Conservation (phyloP, 2,329 filamentous ascomycete genomes). For the Rutstroemia sp. region DNA sequence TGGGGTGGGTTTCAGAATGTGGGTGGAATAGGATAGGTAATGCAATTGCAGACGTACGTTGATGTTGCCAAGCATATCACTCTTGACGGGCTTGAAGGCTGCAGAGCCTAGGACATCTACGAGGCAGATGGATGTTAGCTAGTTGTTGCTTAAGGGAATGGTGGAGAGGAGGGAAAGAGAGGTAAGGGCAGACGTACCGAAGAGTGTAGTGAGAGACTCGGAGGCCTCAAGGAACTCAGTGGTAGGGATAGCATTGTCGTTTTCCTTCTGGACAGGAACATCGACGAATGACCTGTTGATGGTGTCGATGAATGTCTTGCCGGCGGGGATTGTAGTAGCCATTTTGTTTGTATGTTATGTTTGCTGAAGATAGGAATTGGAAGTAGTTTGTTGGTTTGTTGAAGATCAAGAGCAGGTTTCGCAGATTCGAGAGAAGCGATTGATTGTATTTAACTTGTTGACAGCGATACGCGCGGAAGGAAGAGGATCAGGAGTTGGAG, state of each 20-base stretch:
- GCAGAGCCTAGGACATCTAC: constrained; percentile 57
- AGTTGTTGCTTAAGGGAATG: not conserved
- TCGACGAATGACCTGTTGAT: constrained; percentile 78
- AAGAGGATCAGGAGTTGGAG: too few species aligned
- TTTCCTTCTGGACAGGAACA: constrained; percentile 66
- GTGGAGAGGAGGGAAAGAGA: not conserved
- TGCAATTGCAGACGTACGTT: constrained; percentile 48
- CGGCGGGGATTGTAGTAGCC: constrained; percentile 26
- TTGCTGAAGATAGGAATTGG: not conserved
- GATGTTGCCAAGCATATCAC: constrained; percentile 84
- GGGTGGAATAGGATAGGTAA: not conserved
- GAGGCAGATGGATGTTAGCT: not conserved
- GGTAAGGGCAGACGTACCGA: not conserved
- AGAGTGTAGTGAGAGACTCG: constrained; percentile 65
- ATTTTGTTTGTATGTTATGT: constrained; percentile 11
- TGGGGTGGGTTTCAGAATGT: not conserved
- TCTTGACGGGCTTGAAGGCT: constrained; percentile 87
- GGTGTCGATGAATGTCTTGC: constrained; percentile 72
- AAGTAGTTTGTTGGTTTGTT: not conserved
- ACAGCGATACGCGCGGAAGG: too few species aligned
- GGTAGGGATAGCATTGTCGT: constrained; percentile 73
- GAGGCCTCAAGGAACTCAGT: constrained; percentile 85
- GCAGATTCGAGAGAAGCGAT: not conserved
- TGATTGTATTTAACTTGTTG: not conserved
- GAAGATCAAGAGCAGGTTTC: not conserved